Evolutionary conservation across 108 stramenopile genomes (phyloP), one percentile per base, ranked within the genome.

Genomic region (Schizochytrium sp.): DNA sequence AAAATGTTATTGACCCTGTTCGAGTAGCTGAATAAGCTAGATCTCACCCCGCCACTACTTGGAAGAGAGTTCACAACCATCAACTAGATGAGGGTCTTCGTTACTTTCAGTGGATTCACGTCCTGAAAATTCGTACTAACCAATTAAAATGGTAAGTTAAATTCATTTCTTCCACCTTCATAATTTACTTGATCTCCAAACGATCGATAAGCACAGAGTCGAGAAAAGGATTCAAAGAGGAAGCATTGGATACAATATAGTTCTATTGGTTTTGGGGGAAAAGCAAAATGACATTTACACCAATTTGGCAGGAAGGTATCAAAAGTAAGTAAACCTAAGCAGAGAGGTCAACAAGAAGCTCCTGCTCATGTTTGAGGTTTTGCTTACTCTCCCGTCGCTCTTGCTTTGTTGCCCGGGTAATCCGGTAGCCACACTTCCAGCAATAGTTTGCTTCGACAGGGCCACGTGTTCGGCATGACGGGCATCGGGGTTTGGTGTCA

Each of bases 361-460:
- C 19, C 59, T 1, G 28, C 5, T 83, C 76, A 53, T 42, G 17
- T 83, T 83, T 53, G 50, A 55, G 55, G 15, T 55, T 83, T 53
- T 10, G 28, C 76, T 10, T 49, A n/a, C 5, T 42, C n/a, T 53
- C 17, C n/a, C 15, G 76, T 3, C 5, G 12, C 10, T 2, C 42
- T 44, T 72, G 10, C 53, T 10, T 83, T 53, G n/a, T 49, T 53
- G 1, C n/a, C 5, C 47, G 76, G 17, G 76, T 55, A 53, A 83
- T 83, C 12, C 76, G 76, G 15, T 49, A 83, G 13, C 76, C 76
- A 53, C 76, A 83, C 76, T 83, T 83, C 76, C 76, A 83, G 47
- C 76, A 83, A 55, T 55, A 83, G 10, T 83, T 83, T 13, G 76
- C 76, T 12, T 50, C 53, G 17, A 40, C 28, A 1, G 76, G 76